Conservation (phyloP, 805 yeast genomes). For the Ogataea pignaliae region DNA sequence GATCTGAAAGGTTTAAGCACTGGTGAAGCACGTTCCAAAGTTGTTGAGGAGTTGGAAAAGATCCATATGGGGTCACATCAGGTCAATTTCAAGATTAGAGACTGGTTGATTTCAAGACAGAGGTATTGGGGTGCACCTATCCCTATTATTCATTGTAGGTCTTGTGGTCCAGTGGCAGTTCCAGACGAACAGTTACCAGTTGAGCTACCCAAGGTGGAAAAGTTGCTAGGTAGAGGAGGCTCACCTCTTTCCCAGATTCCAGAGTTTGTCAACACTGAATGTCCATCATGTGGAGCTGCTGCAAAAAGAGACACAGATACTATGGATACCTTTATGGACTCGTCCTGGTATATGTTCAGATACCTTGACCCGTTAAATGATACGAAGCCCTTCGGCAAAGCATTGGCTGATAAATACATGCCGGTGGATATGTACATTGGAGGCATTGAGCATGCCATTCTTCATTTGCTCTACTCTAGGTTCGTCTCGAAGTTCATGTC, state of each 20-base stretch:
- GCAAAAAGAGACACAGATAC: slow-evolving; percentile 94
- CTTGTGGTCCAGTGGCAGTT: slow-evolving; percentile 89
- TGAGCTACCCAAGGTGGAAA: slow-evolving; percentile 54
- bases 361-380: slow-evolving; percentile 70
- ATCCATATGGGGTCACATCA: slow-evolving; percentile 40
- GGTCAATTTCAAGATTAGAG: slow-evolving; percentile 66
- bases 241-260: slow-evolving; percentile 67
- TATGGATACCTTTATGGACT: slow-evolving; percentile 98
- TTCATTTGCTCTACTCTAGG: slow-evolving; percentile 83
- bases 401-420: slow-evolving; percentile 46
- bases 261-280: slow-evolving; percentile 65
- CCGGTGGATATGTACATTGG: slow-evolving; percentile 93
- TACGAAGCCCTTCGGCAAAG: slow-evolving; percentile 46
- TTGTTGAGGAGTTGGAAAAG: slow-evolving; percentile 26
- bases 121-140: slow-evolving; percentile 99
- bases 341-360: slow-evolving; percentile 94
- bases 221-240: slow-evolving; percentile 42
- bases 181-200: slow-evolving; percentile 88
- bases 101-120: slow-evolving; percentile 94
- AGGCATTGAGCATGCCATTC: slow-evolving; percentile 94
- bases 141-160: slow-evolving; percentile 83
- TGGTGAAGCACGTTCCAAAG: slow-evolving; percentile 45
- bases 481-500: slow-evolving; percentile 78
- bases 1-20: slow-evolving; percentile 46
- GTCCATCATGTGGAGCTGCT: slow-evolving; percentile 72